Evolutionary conservation across 2,329 filamentous ascomycete species (phyloP).

Genomic region (Trichophyton benhamiae): DNA sequence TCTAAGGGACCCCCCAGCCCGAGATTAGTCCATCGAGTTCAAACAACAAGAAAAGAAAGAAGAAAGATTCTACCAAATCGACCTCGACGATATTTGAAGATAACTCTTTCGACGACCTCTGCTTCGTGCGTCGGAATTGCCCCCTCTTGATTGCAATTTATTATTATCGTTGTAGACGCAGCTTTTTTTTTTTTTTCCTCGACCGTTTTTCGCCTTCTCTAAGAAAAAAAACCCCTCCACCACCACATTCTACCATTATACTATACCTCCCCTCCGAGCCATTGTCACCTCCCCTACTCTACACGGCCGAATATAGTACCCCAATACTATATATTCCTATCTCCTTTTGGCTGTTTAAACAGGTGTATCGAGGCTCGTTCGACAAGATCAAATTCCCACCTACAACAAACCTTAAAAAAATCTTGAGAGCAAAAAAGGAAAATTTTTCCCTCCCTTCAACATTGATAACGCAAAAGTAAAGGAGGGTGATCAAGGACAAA

Average conservation of each 20-base stretch:
- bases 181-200: not conserved
- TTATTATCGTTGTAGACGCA: not conserved
- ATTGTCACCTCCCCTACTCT: not conserved
- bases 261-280: not conserved
- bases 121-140: constrained; percentile 50
- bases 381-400: not conserved
- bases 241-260: not conserved
- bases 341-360: not conserved
- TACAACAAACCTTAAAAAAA: constrained; percentile 1
- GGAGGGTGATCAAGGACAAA: not conserved
- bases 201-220: not conserved
- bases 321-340: not conserved
- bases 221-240: not conserved
- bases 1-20: constrained; percentile 44
- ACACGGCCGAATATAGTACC: not conserved
- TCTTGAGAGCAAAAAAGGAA: not conserved
- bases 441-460: not conserved
- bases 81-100: constrained; percentile 42
- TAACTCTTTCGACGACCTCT: constrained; percentile 36
- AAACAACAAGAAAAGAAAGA: constrained; percentile 22
- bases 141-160: constrained; percentile 15
- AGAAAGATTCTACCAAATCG: constrained; percentile 38
- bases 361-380: not conserved
- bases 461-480: not conserved
- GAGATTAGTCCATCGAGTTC: constrained; percentile 63